Evolutionary conservation across 257 asterid genomes (phyloP).

Genomic region (Mentha longifolia): DNA sequence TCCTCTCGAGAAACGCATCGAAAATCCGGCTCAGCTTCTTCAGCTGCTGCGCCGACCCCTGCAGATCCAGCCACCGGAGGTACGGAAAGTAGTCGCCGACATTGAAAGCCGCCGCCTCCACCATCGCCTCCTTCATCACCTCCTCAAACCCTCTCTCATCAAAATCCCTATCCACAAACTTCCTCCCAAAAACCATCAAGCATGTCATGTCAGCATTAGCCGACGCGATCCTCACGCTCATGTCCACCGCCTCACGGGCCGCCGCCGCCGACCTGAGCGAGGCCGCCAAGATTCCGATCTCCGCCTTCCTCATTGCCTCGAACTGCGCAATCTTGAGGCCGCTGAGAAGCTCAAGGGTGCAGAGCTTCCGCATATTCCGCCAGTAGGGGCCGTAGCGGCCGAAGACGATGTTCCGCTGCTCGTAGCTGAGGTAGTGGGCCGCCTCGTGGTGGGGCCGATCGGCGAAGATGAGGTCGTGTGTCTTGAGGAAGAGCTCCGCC

Average conservation of each 20-base stretch:
- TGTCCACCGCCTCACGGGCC: conserved; percentile 23
- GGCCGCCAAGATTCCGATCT: conserved; percentile 1
- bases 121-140: conserved; percentile 32
- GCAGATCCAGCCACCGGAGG: conserved; percentile 40
- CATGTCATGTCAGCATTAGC: conserved; percentile 31
- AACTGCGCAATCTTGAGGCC: conserved; percentile 32
- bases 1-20: conserved; percentile 41
- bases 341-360: conserved; percentile 37
- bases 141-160: conserved; percentile 38
- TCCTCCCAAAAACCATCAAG: conserved; percentile 44
- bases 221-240: conserved; percentile 22
- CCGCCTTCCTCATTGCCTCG: conserved; percentile 30
- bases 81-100: conserved; percentile 40
- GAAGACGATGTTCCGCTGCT: conserved; percentile 31
- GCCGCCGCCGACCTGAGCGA: conserved; percentile 16
- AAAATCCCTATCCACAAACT: conserved; percentile 31
- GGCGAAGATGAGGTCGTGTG: conserved; percentile 35
- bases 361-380: conserved; percentile 44
- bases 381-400: conserved; percentile 40
- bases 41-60: conserved; percentile 31
- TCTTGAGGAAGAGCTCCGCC: conserved; percentile 42
- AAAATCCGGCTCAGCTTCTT: conserved; percentile 29
- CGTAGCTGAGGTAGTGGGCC: conserved; percentile 28
- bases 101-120: conserved; percentile 26
- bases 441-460: conserved; percentile 27